A percentile compares a stretch with the other conserved stretches of the same genome.
phyloP scores from a whole-genome alignment of 257 asterid genomes.

The Solanum pimpinellifolium region DNA sequence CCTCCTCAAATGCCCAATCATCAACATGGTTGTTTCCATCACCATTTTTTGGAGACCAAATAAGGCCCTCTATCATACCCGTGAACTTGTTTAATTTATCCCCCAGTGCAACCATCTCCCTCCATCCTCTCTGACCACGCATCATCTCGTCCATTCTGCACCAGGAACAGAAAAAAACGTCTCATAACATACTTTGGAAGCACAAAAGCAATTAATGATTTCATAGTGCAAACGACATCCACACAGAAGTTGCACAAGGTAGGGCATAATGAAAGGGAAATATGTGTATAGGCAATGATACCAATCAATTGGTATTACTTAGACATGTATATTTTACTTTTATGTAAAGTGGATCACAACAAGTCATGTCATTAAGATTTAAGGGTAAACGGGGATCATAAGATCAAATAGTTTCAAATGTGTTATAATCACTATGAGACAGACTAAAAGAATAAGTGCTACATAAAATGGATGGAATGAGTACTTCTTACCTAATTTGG shows the following conservation, averaged over 20 bases:
- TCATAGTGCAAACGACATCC: background rate
- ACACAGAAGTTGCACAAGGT: background rate
- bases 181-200: background rate
- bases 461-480: background rate
- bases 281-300: background rate
- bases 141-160: constrained; percentile 99
- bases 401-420: background rate
- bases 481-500: background rate
- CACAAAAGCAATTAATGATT: background rate
- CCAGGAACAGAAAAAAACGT: background rate
- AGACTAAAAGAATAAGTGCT: background rate
- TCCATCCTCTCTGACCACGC: constrained; percentile 99
- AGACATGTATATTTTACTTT: background rate
- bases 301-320: background rate
- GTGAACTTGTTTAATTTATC: constrained; percentile 78
- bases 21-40: constrained; percentile 66
- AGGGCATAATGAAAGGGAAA: background rate
- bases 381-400: background rate
- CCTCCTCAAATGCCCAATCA: constrained; percentile 99
- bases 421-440: background rate
- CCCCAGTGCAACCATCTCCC: constrained; percentile 89
- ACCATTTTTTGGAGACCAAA: constrained; percentile 84
- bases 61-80: constrained; percentile 92
- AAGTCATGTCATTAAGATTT: background rate
- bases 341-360: background rate